Base-by-base conservation (phyloP, 495 filamentous ascomycete genomes). In the Venustampulla echinocandica region DNA sequence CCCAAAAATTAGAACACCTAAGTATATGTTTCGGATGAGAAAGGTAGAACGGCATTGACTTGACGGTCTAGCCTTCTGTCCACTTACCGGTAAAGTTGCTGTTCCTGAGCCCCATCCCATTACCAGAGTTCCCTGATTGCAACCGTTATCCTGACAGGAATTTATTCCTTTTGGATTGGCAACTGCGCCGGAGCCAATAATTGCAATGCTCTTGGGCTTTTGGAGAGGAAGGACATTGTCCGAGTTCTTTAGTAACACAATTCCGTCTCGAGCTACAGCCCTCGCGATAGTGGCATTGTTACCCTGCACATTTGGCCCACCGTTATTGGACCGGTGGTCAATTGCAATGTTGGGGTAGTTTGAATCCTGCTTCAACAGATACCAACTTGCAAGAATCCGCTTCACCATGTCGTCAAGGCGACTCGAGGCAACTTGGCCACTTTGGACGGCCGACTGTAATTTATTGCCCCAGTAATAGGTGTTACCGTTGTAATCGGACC, bases 231-330 rank as follows among this genome's bases (percentile, higher is more conserved):
- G 73, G n/a, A 72, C 73, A 34, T 79, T 77, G 21, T 72, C 66
- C 1, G 63, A 65, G 65, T 95, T 95, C 74, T 95, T 96, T 42
- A 96, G 68, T 1, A 96, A 73, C 0, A 95, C 89, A 17, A 80
- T 87, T 35, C 81, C 85, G 49, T 81, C 79, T n/a, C 80, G 72
- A 4, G 78, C 88, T 19, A 84, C 69, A 11, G 5, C 6, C 17
- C 17, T 37, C 6, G 34, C 34, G 14, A 11, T 37, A 5, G 34
- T 37, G 5, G 7, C 34, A 14, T 17, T 17, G 34, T 37, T 37
- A 17, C 34, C 34, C 17, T 37, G 34, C 5, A 37, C 34, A 37
- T 37, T 37, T 17, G 6, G 6, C 9, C 34, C 34, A 17, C 34
- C 34, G 7, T 9, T 37, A 17, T 17, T 17, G 34, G 9, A 5